Evolutionary conservation across 1,284 basidiomycete species (phyloP).

Genomic region (Cronartium ribicola): DNA sequence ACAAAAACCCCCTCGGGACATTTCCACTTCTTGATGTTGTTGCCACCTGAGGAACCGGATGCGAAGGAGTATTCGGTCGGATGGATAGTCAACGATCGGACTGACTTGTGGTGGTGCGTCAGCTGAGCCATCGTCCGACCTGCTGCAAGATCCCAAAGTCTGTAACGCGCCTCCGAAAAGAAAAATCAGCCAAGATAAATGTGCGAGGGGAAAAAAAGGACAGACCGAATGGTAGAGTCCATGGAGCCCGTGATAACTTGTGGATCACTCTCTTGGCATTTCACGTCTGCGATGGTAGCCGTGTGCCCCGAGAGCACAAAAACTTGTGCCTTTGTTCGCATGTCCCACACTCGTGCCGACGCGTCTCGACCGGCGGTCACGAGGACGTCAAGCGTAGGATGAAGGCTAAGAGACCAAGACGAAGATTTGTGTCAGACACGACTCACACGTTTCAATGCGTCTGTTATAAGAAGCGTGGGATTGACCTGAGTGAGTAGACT

Average conservation of each 20-base stretch:
- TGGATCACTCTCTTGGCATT: slow-evolving; percentile 91
- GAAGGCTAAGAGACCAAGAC: slow-evolving; percentile 57
- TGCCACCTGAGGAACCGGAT: slow-evolving; percentile 86
- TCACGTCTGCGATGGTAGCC: slow-evolving; percentile 86
- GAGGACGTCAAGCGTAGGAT: slow-evolving; percentile 91
- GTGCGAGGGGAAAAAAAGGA: slow-evolving; percentile 12
- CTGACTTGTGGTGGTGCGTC: slow-evolving; percentile 98
- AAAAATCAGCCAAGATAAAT: neutral
- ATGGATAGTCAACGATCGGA: slow-evolving; percentile 86
- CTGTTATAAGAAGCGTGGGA: slow-evolving; percentile 14
- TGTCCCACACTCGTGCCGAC: slow-evolving; percentile 96
- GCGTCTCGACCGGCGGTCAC: slow-evolving; percentile 94
- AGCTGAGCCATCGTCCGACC: slow-evolving; percentile 92
- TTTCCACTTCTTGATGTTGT: slow-evolving; percentile 99
- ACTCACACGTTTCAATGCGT: neutral
- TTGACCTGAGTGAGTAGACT: slow-evolving; percentile 72
- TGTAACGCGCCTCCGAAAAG: slow-evolving; percentile 47
- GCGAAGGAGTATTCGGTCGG: slow-evolving; percentile 96
- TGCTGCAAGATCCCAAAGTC: slow-evolving; percentile 96
- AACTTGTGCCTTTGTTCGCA: slow-evolving; percentile 93
- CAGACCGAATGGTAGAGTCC: slow-evolving; percentile 87
- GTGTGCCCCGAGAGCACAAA: slow-evolving; percentile 90
- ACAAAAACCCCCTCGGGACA: slow-evolving; percentile 93
- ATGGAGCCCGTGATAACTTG: slow-evolving; percentile 97
- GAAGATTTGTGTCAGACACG: slow-evolving; percentile 16